Percentiles rank a stretch among this genome's conserved stretches.
These are phyloP conservation scores for Biscogniauxia mediterranea DNA, from an alignment of 2,329 filamentous ascomycete species.

Conservation along the genomic window DNA sequence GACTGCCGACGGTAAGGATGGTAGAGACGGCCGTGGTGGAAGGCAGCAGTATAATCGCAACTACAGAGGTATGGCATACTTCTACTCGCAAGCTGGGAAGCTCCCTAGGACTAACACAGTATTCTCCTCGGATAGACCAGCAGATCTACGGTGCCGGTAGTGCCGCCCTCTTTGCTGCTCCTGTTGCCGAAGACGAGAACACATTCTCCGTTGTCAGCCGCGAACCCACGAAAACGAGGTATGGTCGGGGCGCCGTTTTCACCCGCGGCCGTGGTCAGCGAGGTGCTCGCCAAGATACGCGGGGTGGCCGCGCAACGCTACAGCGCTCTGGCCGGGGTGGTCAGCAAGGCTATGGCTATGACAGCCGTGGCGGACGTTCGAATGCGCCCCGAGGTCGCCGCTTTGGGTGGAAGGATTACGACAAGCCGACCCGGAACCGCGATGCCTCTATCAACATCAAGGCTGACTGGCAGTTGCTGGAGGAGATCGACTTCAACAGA, in stretches of 20 bases:
- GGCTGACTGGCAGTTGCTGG: slow-evolving; percentile 89
- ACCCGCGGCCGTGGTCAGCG: slow-evolving; percentile 82
- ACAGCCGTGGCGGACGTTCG: slow-evolving; percentile 68
- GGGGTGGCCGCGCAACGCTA: slow-evolving; percentile 61
- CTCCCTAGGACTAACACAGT: slow-evolving; percentile 14
- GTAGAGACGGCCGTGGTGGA: slow-evolving; percentile 68
- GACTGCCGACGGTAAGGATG: slow-evolving; percentile 87
- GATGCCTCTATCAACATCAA: slow-evolving; percentile 96
- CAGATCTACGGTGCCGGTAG: slow-evolving; percentile 94
- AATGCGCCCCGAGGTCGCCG: slow-evolving; percentile 75
- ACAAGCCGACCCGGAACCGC: slow-evolving; percentile 95
- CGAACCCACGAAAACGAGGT: slow-evolving; percentile 81
- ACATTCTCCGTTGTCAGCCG: slow-evolving; percentile 98
- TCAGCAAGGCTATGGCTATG: slow-evolving; percentile 66
- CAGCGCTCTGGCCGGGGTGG: slow-evolving; percentile 69
- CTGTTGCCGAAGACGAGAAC: slow-evolving; percentile 91
- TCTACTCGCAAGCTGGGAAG: background rate
- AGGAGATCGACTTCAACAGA: slow-evolving; percentile 98
- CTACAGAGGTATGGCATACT: slow-evolving; percentile 71
- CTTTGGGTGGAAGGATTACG: slow-evolving; percentile 98
- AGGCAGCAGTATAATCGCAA: slow-evolving; percentile 89
- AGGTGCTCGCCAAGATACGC: slow-evolving; percentile 62
- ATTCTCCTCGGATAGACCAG: slow-evolving; percentile 62
- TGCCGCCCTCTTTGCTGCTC: slow-evolving; percentile 83
- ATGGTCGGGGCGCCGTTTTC: slow-evolving; percentile 85